Evolutionary conservation across 2,329 filamentous ascomycete species (phyloP), one percentile per base, ranked within the genome.

Genomic region (Trichothecium sympodiale): DNA sequence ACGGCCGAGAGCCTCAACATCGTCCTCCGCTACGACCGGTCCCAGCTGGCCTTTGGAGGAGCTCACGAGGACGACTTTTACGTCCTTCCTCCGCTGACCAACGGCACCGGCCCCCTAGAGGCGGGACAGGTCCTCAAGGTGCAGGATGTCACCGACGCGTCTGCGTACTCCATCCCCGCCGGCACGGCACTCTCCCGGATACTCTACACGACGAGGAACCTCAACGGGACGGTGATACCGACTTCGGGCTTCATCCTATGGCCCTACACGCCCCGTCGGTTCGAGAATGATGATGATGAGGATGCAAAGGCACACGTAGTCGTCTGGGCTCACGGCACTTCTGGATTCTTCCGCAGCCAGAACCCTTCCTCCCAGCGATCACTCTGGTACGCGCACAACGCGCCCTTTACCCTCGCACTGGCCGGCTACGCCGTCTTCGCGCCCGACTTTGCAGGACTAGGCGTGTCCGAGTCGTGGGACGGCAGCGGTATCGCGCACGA

Each of bases 11-110:
- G 35, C 7, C 7, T 46, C 23, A 33, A 43, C 14, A 37, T 36
- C 6, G 33, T 43, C 20, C 3, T 39, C 10, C 43, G 40, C n/a
- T 43, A 38, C 13, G 36, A 46, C 29, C 34, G 37, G 16, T 41
- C 43, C 0, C 41, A 42, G 14, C 40, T 41, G 8, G 43, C 43
- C 2, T 40, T 40, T 3, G 46, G 46, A 1, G 46, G 46, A 1
- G 40, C 43, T 1, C 25, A 25, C 2, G 31, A 47, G 8, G 46
- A 48, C 32, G 16, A 13, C 12, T 34, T 34, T 15, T 13, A 9
- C 8, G n/a, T 29, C 10, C 16, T n/a, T 15, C n/a, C n/a, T 29
- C n/a, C 9, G n/a, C 28, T 15, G 3, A n/a, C 28, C 6, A 29
- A 29, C 28, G n/a, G n/a, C 28, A n/a, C 28, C 16, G n/a, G n/a